Evolutionary conservation across 495 filamentous ascomycete species (phyloP).

Genomic region (Neurospora terricola): DNA sequence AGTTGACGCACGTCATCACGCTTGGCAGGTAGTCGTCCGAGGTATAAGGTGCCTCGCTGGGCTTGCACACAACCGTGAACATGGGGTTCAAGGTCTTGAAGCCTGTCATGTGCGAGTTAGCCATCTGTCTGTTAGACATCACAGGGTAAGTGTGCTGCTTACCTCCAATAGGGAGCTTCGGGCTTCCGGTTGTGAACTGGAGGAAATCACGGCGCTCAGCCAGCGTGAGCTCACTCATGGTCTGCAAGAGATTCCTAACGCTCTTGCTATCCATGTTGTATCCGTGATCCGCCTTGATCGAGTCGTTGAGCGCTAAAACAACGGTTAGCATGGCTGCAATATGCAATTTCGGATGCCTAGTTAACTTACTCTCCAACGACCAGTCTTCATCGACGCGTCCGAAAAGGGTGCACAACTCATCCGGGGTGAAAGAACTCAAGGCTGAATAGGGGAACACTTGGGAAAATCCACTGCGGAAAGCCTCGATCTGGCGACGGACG

Average conservation of each 20-base stretch:
- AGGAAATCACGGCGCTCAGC: conserved; percentile 85
- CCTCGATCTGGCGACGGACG: conserved; percentile 80
- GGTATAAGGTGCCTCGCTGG: conserved; percentile 85
- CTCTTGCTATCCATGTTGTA: conserved; percentile 99
- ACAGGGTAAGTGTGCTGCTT: conserved; percentile 23
- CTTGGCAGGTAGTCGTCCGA: conserved; percentile 97
- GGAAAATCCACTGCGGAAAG: conserved; percentile 86
- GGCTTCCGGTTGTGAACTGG: conserved; percentile 97
- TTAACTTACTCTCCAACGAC: conserved; percentile 82
- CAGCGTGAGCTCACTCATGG: conserved; percentile 78
- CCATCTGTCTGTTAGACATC: neutral
- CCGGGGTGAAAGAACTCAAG: conserved; percentile 88
- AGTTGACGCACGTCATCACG: conserved; percentile 99
- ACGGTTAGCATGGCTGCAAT: conserved; percentile 5
- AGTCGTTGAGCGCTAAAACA: conserved; percentile 77
- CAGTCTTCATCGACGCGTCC: conserved; percentile 93
- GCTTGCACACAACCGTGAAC: conserved; percentile 98
- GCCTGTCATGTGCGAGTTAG: conserved; percentile 40
- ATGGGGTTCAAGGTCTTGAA: conserved; percentile 96
- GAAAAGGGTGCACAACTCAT: conserved; percentile 94
- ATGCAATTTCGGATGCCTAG: neutral
- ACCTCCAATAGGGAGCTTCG: conserved; percentile 98
- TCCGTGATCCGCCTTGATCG: conserved; percentile 98
- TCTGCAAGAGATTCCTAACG: conserved; percentile 85
- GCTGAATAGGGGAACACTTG: conserved; percentile 94